Percentiles rank a stretch among this genome's conserved stretches.
Evolutionary conservation across 331 rosid species (phyloP).

Genomic region (Pyracantha coccinea): DNA sequence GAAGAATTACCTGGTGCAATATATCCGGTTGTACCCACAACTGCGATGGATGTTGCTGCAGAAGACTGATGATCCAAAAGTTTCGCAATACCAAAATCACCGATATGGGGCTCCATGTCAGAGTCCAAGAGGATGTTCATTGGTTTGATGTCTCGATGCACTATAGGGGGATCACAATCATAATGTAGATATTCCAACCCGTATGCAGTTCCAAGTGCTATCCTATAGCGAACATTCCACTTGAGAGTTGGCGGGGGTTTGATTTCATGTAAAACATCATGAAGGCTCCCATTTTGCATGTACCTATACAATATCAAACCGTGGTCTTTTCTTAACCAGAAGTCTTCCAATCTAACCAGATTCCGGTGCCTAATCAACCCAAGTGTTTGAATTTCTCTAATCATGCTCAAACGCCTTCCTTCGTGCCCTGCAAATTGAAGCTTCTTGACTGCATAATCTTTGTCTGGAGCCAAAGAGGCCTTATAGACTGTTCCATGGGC

Average conservation of each 20-base stretch:
- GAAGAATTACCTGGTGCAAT: constrained; percentile 69
- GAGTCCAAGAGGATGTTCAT: constrained; percentile 69
- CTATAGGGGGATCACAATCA: constrained; percentile 70
- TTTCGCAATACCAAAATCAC: constrained; percentile 80
- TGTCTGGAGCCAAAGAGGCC: constrained; percentile 39
- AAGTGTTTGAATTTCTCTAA: constrained; percentile 58
- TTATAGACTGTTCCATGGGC: constrained; percentile 75
- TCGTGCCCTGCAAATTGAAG: constrained; percentile 33
- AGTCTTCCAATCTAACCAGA: constrained; percentile 55
- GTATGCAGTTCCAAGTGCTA: constrained; percentile 72
- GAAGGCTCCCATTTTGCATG: constrained; percentile 81
- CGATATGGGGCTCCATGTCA: constrained; percentile 74
- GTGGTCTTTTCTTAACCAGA: constrained; percentile 42
- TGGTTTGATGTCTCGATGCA: constrained; percentile 87
- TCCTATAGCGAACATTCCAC: constrained; percentile 55
- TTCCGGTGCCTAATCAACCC: constrained; percentile 65
- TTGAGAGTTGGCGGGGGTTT: constrained; percentile 31
- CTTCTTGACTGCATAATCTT: constrained; percentile 63
- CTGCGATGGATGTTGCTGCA: constrained; percentile 26
- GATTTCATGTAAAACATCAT: constrained; percentile 56
- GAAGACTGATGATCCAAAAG: constrained; percentile 50
- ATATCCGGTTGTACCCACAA: constrained; percentile 68
- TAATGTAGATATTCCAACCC: constrained; percentile 75
- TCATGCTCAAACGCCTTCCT: constrained; percentile 42
- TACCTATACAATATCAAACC: constrained; percentile 62